phyloP scores from a whole-genome alignment of 192 early-diverging fungal species.

The Dimargaris verticillata region DNA sequence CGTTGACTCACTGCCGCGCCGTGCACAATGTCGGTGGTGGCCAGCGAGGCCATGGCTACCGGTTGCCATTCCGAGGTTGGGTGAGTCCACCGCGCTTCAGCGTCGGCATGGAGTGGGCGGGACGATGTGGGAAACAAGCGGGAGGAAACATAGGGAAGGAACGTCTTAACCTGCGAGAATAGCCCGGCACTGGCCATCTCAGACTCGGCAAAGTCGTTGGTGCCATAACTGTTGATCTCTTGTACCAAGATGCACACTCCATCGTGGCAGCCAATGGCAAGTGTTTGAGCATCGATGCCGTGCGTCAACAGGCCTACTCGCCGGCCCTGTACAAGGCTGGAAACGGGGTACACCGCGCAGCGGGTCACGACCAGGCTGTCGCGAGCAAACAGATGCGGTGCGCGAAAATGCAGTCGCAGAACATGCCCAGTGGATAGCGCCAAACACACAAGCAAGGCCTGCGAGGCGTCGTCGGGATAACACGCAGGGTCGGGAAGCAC shows the following conservation, averaged over 20 bases:
- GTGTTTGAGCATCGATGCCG: neutral
- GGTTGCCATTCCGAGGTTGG: slow-evolving; percentile 2
- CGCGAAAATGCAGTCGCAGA: neutral
- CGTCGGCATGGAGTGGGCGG: too few species aligned
- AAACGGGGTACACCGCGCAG: neutral
- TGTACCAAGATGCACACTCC: neutral
- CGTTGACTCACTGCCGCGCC: neutral
- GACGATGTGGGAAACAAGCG: neutral
- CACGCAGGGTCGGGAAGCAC: neutral
- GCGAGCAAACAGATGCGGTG: neutral
- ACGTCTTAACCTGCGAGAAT: neutral
- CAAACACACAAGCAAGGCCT: neutral
- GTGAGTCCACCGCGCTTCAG: neutral
- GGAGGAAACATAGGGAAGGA: neutral
- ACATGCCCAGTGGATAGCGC: neutral
- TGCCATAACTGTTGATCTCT: neutral
- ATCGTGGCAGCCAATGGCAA: slow-evolving; percentile 1
- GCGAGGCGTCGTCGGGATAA: neutral
- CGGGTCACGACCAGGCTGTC: neutral
- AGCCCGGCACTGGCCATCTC: neutral
- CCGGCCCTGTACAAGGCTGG: neutral
- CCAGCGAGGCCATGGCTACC: neutral
- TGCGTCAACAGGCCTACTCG: neutral
- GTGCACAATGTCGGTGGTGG: neutral
- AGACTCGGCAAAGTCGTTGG: neutral